Conservation (phyloP, 306 rosid genomes). For the Fagus crenata region DNA sequence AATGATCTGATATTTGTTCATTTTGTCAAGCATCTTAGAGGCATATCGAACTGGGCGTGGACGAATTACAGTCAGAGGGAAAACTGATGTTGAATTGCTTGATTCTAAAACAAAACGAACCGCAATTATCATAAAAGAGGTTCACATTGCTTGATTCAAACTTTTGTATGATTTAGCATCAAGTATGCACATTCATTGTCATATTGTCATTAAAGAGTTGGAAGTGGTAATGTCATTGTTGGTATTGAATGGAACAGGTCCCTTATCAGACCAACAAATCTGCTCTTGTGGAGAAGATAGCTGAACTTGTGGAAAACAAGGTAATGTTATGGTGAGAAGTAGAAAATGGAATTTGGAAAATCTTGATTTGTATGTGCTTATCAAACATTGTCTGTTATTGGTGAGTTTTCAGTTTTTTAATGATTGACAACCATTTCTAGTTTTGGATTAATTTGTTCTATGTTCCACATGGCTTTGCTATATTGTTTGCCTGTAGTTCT, state of each 20-base stretch:
- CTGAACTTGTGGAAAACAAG: constrained; percentile 92
- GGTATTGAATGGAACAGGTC: constrained; percentile 54
- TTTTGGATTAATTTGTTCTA: not conserved
- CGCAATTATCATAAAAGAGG: constrained; percentile 90
- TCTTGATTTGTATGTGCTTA: constrained; percentile 10
- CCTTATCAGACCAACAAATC: constrained; percentile 97
- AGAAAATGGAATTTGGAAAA: constrained; percentile 3
- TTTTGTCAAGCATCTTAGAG: constrained; percentile 73
- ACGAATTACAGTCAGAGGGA: constrained; percentile 82
- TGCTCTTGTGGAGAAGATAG: constrained; percentile 89
- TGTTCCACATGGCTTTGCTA: not conserved
- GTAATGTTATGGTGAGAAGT: constrained; percentile 37
- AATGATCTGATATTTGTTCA: constrained; percentile 27
- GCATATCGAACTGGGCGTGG: constrained; percentile 96
- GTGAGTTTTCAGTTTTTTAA: not conserved
- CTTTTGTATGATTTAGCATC: constrained; percentile 21
- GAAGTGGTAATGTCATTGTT: constrained; percentile 1
- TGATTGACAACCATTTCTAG: not conserved
- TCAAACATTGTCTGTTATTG: not conserved
- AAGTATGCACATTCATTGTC: constrained; percentile 12
- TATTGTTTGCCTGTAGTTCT: not conserved
- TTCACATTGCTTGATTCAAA: not conserved
- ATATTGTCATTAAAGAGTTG: constrained; percentile 16
- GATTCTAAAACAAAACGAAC: constrained; percentile 75
- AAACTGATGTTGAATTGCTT: constrained; percentile 83